phyloP scores from a whole-genome alignment of 768 basidiomycete species.

The Trametes meyenii region DNA sequence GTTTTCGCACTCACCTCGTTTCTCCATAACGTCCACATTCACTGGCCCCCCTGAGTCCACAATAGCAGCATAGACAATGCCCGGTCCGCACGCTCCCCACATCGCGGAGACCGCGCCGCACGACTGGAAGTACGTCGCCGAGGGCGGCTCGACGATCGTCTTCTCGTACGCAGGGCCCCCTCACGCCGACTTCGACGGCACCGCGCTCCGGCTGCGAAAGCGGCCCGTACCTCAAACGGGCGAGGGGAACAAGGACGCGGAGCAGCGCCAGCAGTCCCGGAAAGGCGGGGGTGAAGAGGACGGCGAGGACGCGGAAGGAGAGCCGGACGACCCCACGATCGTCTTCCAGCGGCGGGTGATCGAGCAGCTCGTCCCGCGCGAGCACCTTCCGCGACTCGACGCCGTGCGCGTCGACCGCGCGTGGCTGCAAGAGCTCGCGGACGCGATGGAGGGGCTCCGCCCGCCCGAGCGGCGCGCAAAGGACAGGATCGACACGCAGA shows the following conservation, averaged over 20 bases:
- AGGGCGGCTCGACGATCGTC: conserved; percentile 92
- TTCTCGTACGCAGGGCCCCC: conserved; percentile 74
- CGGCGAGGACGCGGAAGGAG: conserved; percentile 37
- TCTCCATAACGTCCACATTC: neutral
- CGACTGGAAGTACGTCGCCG: conserved; percentile 86
- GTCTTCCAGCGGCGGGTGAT: conserved; percentile 69
- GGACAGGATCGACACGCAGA: conserved; percentile 60
- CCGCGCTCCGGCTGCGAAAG: conserved; percentile 81
- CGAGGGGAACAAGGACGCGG: conserved; percentile 16
- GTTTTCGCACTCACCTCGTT: neutral
- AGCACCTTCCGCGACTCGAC: conserved; percentile 61
- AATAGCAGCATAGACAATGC: neutral
- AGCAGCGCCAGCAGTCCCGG: conserved; percentile 6
- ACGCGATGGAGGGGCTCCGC: conserved; percentile 49
- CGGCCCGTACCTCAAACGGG: conserved; percentile 18
- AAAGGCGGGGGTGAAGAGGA: conserved; percentile 41
- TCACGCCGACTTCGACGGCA: conserved; percentile 56
- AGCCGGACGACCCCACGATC: conserved; percentile 44
- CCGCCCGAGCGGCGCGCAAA: conserved; percentile 56
- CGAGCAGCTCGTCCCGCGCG: conserved; percentile 59
- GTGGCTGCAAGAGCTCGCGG: conserved; percentile 66
- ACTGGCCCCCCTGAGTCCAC: neutral
- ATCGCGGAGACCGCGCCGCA: conserved; percentile 37
- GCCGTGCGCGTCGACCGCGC: conserved; percentile 45
- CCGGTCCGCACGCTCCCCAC: neutral